Percentiles rank a stretch among this genome's conserved stretches.
phyloP scores from a whole-genome alignment of 805 yeast species.

The Ogataea pini region DNA sequence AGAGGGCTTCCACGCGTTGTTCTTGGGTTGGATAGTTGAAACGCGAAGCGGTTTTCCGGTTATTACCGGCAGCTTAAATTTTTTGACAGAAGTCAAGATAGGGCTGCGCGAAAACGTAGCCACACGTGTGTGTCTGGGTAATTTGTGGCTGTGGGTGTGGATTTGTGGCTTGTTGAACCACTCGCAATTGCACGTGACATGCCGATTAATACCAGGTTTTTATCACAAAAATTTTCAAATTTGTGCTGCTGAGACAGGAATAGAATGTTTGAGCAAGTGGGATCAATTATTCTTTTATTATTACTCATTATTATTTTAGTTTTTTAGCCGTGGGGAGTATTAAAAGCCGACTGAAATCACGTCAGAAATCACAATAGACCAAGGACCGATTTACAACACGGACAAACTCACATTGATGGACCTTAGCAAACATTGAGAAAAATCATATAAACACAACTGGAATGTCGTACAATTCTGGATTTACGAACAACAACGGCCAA shows the following conservation, averaged over 20 bases:
- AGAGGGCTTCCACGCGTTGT: too few species aligned
- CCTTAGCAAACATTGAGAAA: neutral
- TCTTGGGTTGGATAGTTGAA: too few species aligned
- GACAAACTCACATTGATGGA: neutral
- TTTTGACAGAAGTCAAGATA: too few species aligned
- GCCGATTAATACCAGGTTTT: neutral
- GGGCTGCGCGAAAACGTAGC: too few species aligned
- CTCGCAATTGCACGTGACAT: neutral
- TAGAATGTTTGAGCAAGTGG: neutral
- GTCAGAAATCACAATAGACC: neutral
- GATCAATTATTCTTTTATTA: neutral
- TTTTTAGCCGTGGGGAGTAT: neutral
- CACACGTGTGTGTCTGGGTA: too few species aligned
- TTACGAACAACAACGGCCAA: neutral
- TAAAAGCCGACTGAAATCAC: neutral
- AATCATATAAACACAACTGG: neutral
- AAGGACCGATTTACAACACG: neutral
- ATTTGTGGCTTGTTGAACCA: too few species aligned
- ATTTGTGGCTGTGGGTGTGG: too few species aligned
- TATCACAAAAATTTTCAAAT: neutral
- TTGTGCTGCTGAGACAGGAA: neutral
- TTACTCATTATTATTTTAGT: neutral
- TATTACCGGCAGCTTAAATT: too few species aligned
- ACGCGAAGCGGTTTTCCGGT: too few species aligned
- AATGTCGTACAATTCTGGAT: constrained; percentile 7